Conservation (phyloP, 768 basidiomycete genomes). For the Amylocystis lapponica region DNA sequence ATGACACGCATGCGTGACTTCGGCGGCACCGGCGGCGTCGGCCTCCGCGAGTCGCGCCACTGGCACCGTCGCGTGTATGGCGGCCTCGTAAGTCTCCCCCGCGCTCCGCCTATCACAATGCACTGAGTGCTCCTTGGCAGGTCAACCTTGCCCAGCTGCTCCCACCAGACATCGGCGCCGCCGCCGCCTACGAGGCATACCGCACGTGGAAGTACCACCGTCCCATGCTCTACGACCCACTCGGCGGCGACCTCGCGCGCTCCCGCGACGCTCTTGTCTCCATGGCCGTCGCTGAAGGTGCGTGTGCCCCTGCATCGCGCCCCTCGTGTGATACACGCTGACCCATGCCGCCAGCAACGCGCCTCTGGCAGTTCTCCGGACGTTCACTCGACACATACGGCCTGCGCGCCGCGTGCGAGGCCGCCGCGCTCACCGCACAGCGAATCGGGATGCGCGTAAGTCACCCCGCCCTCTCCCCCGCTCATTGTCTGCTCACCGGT, state of each 20-base stretch:
- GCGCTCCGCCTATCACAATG: background rate
- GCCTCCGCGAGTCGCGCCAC: constrained; percentile 52
- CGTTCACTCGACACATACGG: constrained; percentile 39
- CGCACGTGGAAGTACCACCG: constrained; percentile 59
- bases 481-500: too few relatives aligned
- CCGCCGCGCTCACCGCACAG: constrained; percentile 56
- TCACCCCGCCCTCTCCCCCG: too few relatives aligned
- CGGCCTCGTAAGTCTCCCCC: constrained; percentile 36
- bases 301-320: background rate
- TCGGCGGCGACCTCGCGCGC: constrained; percentile 51
- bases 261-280: constrained; percentile 64
- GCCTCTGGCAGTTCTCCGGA: constrained; percentile 47
- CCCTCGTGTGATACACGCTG: background rate
- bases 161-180: constrained; percentile 64
- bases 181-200: constrained; percentile 75
- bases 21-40: constrained; percentile 34
- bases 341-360: constrained; percentile 51
- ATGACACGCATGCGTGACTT: constrained; percentile 24
- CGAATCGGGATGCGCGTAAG: too few relatives aligned
- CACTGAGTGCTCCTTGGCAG: constrained; percentile 24
- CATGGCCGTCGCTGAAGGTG: constrained; percentile 70
- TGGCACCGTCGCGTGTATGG: constrained; percentile 68
- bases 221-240: constrained; percentile 43
- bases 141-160: constrained; percentile 45
- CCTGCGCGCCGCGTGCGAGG: constrained; percentile 49